Evolutionary conservation across 805 yeast genomes (phyloP), one percentile per base, ranked within the genome.

Genomic region (Yamadazyma sp.): DNA sequence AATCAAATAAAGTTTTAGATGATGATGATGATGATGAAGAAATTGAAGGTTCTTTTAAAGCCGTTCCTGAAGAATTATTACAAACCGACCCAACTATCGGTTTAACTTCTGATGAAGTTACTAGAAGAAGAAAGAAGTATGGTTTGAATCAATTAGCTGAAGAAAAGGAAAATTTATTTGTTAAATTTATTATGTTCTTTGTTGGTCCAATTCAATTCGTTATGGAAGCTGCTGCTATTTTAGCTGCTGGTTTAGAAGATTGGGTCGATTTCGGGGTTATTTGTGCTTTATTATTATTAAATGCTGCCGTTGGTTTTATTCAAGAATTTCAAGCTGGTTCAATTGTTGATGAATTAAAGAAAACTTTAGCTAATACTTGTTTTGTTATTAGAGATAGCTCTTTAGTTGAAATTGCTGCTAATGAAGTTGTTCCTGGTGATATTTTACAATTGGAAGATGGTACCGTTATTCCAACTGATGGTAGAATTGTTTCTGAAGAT

Each of bases 261-360:
- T 88, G 96, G 96, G 96, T 88, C 60, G 96, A 88, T 78, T 88
- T 88, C 75, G 96, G 97, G 80, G 97, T 88, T 64, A 88, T 88
- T 62, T 80, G 86, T 68, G 96, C 83, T 70, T 71, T 88, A 54
- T 75, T 88, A 55, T 53, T 81, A 65, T 78, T 88, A 62, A 88
- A 88, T 70, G 96, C 96, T 48, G 70, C 72, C 56, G 96, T 88
- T 65, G 97, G 97, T 78, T 88, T 88, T 81, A 75, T 86, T 53
- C 97, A 88, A 75, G 97, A 88, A 71, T 89, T 72, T 83, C 96
- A 88, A 73, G 97, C 97, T 49, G 96, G 96, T 75, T 87, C 96
- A 45, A 88, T 88, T 76, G 96, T 88, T 52, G 96, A 87, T 40
- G 96, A 88, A 68, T 80, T 88, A 73, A 89, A 88, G 76, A 89